Base-by-base conservation (phyloP, 495 filamentous ascomycete species). In the Tuber melanosporum region DNA sequence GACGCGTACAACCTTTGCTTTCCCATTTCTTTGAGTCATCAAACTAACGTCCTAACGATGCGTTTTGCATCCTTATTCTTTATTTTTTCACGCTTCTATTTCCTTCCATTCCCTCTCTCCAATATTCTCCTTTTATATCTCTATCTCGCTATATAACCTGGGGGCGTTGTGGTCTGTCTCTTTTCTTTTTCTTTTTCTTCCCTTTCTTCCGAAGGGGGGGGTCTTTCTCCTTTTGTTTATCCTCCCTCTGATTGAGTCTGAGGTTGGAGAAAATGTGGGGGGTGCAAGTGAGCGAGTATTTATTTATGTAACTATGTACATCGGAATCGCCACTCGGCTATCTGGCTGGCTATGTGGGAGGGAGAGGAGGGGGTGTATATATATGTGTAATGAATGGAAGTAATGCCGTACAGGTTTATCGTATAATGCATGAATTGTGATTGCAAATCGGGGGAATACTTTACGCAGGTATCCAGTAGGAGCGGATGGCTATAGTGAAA, bases 1-100 rank as follows among this genome's bases (percentile, higher is more conserved):
- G 78, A 72, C 72, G 76, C 70, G 71, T 62, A 71, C 70, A 74
- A 78, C 76, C 75, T 76, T 66, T 79, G 70, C 72, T 69, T 22
- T 72, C 69, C 52, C 70, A n/a, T 66, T 70, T 74, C 45, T 79
- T 76, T 73, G 71, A 26, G 78, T 69, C 62, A 76, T 42, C 74
- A 42, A 57, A 73, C 39, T 45, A 62, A 46, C 72, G 66, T 36
- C 70, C 74, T 66, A 19, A 66, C 32, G 26, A 66, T 22, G 26
- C n/a, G 10, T 62, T 66, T 5, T 15, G 14, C 14, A 14, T 66
- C 36, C 66, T 75, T 71, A 46, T 26, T 70, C 45, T 43, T 75
- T 57, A 43, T n/a, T 20, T 52, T 44, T 43, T 22, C 15, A 19
- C 74, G 73, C 76, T 36, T 70, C 26, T 44, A 49, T 76, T 69